These are phyloP conservation scores for Parastagonospora nodorum DNA, from an alignment of 2,329 filamentous ascomycete species.

Conservation along the genomic window DNA sequence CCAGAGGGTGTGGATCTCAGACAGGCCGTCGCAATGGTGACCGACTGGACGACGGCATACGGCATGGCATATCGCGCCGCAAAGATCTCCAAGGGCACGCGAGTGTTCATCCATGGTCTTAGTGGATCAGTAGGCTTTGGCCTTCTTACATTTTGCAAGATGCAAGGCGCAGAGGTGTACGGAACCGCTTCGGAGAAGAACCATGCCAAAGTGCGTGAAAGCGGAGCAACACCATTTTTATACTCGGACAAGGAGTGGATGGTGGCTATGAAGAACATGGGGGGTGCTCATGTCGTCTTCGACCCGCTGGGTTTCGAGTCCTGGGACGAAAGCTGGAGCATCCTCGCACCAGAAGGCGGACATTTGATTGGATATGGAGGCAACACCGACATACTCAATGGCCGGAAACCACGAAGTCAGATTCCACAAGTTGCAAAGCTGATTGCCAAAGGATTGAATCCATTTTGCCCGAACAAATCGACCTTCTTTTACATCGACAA, in stretches of 20 bases:
- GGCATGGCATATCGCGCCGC: slow-evolving; percentile 41
- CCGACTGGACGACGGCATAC: slow-evolving; percentile 53
- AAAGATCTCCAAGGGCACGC: slow-evolving; percentile 50
- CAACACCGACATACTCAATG: slow-evolving; percentile 29
- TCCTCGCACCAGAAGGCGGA: slow-evolving; percentile 48
- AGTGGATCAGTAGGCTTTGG: slow-evolving; percentile 58
- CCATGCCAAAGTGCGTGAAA: slow-evolving; percentile 47
- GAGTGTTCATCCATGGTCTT: slow-evolving; percentile 58
- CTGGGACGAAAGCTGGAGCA: slow-evolving; percentile 56
- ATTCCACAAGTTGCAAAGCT: slow-evolving; percentile 26
- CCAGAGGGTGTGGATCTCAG: slow-evolving; percentile 50
- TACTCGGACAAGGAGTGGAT: slow-evolving; percentile 60
- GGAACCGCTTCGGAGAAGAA: slow-evolving; percentile 56
- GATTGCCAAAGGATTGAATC: slow-evolving; percentile 26
- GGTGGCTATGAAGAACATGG: slow-evolving; percentile 49
- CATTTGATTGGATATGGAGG: slow-evolving; percentile 38
- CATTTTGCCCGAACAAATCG: slow-evolving; percentile 30
- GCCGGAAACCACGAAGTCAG: slow-evolving; percentile 21
- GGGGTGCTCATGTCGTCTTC: slow-evolving; percentile 55
- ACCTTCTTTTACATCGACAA: slow-evolving; percentile 34
- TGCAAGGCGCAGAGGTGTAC: slow-evolving; percentile 55
- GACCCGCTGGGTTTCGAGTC: slow-evolving; percentile 58
- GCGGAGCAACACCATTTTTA: slow-evolving; percentile 52
- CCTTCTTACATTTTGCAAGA: slow-evolving; percentile 49
- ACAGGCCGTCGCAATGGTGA: slow-evolving; percentile 49